phyloP scores from a whole-genome alignment of 208 protist genomes.

The Naegleria lovaniensis region DNA sequence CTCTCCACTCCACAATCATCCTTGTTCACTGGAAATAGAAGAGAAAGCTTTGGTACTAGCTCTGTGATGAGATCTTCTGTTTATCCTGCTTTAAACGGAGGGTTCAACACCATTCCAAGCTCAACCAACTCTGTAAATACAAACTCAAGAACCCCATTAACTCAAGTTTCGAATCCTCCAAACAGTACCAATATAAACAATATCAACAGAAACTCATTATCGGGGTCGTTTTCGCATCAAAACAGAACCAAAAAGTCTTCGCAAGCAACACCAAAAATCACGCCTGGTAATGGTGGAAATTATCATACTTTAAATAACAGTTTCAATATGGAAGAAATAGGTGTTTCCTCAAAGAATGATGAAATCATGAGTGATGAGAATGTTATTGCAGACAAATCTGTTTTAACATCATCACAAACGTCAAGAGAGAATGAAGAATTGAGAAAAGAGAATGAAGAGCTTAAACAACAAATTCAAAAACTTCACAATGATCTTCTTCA shows the following conservation, averaged over 20 bases:
- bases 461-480: background rate
- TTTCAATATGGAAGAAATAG: too few relatives aligned
- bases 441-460: background rate
- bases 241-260: background rate
- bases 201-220: background rate
- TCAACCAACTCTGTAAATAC: too few relatives aligned
- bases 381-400: too few relatives aligned
- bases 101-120: too few relatives aligned
- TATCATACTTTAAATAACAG: too few relatives aligned
- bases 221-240: background rate
- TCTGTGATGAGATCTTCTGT: too few relatives aligned
- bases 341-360: background rate
- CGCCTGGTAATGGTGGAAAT: too few relatives aligned
- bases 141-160: too few relatives aligned
- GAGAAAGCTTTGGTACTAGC: background rate
- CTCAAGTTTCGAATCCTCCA: too few relatives aligned
- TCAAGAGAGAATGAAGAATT: background rate
- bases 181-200: background rate
- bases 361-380: background rate
- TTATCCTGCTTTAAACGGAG: too few relatives aligned
- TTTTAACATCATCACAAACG: too few relatives aligned
- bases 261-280: background rate
- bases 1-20: too few relatives aligned
- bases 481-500: background rate
- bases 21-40: background rate